A percentile compares a stretch with the other conserved stretches of the same genome.
These are phyloP conservation scores for Fusarium drepaniforme DNA, from an alignment of 2,329 filamentous ascomycete species.

Conservation along the genomic window DNA sequence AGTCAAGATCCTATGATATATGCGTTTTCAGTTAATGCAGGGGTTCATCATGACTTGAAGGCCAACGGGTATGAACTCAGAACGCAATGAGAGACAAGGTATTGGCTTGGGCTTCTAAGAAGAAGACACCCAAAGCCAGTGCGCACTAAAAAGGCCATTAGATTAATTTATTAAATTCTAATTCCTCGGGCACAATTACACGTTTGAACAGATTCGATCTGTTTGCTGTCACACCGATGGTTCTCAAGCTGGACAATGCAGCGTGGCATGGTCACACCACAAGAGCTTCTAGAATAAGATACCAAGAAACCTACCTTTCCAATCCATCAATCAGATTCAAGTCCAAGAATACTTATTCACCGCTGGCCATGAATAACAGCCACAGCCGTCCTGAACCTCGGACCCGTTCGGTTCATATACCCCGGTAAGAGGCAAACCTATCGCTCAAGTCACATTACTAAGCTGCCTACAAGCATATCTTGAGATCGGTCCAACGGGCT, in stretches of 20 bases:
- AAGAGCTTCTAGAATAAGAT: not conserved
- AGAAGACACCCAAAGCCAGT: too few relatives aligned
- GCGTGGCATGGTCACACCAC: not conserved
- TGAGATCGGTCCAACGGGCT: not conserved
- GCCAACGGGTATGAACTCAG: too few relatives aligned
- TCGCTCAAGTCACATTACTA: slow-evolving; percentile 14
- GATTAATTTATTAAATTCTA: not conserved
- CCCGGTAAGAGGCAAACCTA: not conserved
- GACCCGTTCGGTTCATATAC: not conserved
- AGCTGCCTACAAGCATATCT: slow-evolving; percentile 10
- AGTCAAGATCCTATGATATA: not conserved
- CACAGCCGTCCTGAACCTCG: not conserved
- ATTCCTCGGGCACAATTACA: too few relatives aligned
- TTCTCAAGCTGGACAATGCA: not conserved
- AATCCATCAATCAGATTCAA: not conserved
- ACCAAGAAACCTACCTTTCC: not conserved
- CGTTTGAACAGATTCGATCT: not conserved
- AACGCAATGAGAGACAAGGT: not conserved
- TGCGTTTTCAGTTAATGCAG: not conserved
- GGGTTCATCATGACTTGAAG: not conserved
- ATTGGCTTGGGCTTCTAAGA: not conserved
- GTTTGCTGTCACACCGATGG: not conserved
- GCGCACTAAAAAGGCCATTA: too few relatives aligned
- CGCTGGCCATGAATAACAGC: not conserved
- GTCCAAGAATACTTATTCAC: too few relatives aligned